Percentiles rank a stretch among this genome's conserved stretches.
Evolutionary conservation across 2,329 filamentous ascomycete genomes (phyloP).

Genomic region (Cytospora paraplurivora): DNA sequence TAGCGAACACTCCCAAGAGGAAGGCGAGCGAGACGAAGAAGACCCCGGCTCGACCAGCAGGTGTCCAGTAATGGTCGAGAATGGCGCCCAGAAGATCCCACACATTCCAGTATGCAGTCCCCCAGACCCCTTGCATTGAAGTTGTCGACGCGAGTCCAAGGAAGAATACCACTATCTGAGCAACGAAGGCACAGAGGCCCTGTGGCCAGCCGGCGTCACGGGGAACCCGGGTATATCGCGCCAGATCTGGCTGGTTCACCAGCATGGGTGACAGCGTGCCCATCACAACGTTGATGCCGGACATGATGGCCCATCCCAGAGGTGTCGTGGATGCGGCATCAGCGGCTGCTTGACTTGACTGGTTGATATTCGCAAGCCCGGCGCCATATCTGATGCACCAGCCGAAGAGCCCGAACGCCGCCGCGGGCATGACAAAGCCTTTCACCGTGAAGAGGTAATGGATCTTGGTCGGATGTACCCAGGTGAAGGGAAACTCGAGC

Average conservation of each 20-base stretch:
- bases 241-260: slow-evolving; percentile 39
- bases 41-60: slow-evolving; percentile 37
- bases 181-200: slow-evolving; percentile 34
- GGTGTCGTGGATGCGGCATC: slow-evolving; percentile 32
- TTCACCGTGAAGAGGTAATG: slow-evolving; percentile 42
- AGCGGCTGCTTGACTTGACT: slow-evolving; percentile 29
- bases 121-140: slow-evolving; percentile 39
- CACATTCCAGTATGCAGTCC: slow-evolving; percentile 43
- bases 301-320: slow-evolving; percentile 42
- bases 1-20: slow-evolving; percentile 44
- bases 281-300: slow-evolving; percentile 44
- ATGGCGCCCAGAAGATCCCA: slow-evolving; percentile 42
- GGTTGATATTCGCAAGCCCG: slow-evolving; percentile 34
- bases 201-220: slow-evolving; percentile 38
- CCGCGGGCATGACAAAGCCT: slow-evolving; percentile 40
- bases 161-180: slow-evolving; percentile 36
- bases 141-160: slow-evolving; percentile 37
- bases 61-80: slow-evolving; percentile 40
- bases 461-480: slow-evolving; percentile 41
- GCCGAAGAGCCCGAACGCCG: slow-evolving; percentile 41
- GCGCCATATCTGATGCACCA: slow-evolving; percentile 38
- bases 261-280: slow-evolving; percentile 30
- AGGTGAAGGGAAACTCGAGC: slow-evolving; percentile 42
- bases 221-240: slow-evolving; percentile 39
- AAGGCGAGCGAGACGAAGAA: slow-evolving; percentile 36